Conservation (phyloP, 495 filamentous ascomycete genomes). For the Apodospora peruviana region DNA sequence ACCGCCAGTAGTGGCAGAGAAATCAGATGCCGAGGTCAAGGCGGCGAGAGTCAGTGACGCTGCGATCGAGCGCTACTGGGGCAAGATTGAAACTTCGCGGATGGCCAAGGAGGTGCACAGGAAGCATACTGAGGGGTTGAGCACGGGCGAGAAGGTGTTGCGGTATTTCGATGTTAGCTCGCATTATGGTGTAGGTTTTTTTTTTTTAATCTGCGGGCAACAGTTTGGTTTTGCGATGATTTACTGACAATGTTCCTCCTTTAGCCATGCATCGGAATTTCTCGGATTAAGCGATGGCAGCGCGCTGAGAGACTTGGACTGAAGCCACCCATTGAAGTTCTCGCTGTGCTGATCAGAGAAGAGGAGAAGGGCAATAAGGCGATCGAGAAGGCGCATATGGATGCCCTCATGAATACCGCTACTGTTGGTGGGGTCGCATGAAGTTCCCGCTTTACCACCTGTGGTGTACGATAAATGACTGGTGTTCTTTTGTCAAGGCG, state of each 20-base stretch:
- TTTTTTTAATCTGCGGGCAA: neutral
- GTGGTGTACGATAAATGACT: too few species aligned
- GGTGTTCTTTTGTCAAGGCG: too few species aligned
- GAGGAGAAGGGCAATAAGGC: slow-evolving; percentile 44
- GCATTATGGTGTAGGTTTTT: slow-evolving; percentile 76
- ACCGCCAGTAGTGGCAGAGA: slow-evolving; percentile 5
- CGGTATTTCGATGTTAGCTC: slow-evolving; percentile 82
- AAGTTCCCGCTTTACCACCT: neutral
- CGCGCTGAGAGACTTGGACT: slow-evolving; percentile 73
- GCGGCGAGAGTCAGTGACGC: slow-evolving; percentile 57
- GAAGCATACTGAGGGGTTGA: slow-evolving; percentile 47
- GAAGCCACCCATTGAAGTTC: slow-evolving; percentile 85
- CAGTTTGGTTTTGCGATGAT: neutral
- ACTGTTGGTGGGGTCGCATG: slow-evolving; percentile 23
- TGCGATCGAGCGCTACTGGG: slow-evolving; percentile 71
- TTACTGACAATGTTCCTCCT: neutral
- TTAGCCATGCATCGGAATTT: slow-evolving; percentile 84
- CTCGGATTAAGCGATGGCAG: slow-evolving; percentile 78
- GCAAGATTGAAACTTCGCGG: slow-evolving; percentile 54
- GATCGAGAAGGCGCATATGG: slow-evolving; percentile 67
- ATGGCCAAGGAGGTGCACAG: slow-evolving; percentile 58
- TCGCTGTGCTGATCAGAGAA: slow-evolving; percentile 75
- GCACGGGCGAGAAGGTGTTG: slow-evolving; percentile 74
- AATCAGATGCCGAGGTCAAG: slow-evolving; percentile 45
- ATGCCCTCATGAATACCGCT: slow-evolving; percentile 63